Evolutionary conservation across 768 basidiomycete species (phyloP), one percentile per base, ranked within the genome.

Genomic region (Suillus occidentalis): DNA sequence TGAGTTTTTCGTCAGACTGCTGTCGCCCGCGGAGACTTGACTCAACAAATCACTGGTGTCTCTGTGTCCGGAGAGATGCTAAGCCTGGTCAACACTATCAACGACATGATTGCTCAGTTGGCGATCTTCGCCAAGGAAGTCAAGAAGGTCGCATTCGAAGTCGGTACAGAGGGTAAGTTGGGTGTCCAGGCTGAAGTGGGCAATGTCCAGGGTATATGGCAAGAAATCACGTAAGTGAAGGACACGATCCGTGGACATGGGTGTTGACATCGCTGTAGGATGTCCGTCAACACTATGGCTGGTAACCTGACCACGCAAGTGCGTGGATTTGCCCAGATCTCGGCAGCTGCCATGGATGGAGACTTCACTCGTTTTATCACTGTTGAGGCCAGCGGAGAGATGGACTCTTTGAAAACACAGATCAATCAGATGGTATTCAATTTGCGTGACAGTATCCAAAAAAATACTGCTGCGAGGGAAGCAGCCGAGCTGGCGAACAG

Each of bases 391-490:
- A 90, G 88, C 67, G 97, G 97, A 60, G 97, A 99, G 78, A 99
- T 99, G 97, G 96, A 99, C 78, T 95, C 94, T 57, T 85, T 99
- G 80, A 99, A 99, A 85, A 97, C 95, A 1, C 97, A 97, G 79
- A 96, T 97, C 82, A 96, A 96, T 71, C 93, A 97, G 78, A 99
- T 99, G 97, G 94, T 99, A 63, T 97, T 94, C 82, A 96, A 96
- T 71, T 84, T 99, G 78, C 84, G 97, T 31, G 96, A 99, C 75
- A 89, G 88, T 69, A 97, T 99, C 61, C 97, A 98, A 85, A 97
- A 96, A 89, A 99, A 99, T 75, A 99, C 95, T 1, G 92, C 93
- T 25, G 97, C 97, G 8, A 87, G 96, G 73, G 96, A 98, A 77
- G 95, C 96, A 0, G 97, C 97, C 50, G 97, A 99, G 78, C 77